Percentiles rank a stretch among this genome's conserved stretches.
Evolutionary conservation across 139 green algal genomes (phyloP).

Genomic region (Chlamydomonas asymmetrica): DNA sequence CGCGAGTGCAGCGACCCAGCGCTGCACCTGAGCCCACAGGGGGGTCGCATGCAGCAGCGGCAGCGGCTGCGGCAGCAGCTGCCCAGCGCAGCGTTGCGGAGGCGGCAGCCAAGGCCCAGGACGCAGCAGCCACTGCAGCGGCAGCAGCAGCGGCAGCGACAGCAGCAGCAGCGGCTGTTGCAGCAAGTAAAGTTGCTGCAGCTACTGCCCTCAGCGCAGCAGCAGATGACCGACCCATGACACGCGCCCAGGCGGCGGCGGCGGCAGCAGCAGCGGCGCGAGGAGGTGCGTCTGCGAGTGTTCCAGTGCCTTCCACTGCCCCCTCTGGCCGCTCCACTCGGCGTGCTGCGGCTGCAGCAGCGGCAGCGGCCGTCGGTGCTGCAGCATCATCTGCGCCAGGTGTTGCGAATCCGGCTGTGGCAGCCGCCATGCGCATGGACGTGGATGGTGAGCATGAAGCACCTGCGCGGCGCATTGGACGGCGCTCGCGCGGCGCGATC

Average conservation of each 20-base stretch:
- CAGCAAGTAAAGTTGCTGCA: no score
- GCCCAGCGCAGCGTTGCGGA: not conserved
- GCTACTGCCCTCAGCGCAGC: slow-evolving; percentile 4
- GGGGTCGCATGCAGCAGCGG: slow-evolving; percentile 3
- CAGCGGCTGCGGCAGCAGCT: slow-evolving; percentile 7
- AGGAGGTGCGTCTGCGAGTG: no score
- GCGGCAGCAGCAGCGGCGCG: slow-evolving; percentile 5
- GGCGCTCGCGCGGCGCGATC: no score
- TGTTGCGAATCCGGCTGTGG: no score
- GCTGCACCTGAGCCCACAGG: slow-evolving; percentile 4
- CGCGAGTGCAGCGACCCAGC: slow-evolving; percentile 61
- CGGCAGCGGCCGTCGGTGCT: no score
- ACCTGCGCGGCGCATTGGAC: no score
- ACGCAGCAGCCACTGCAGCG: slow-evolving; percentile 3
- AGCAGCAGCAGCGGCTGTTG: not conserved
- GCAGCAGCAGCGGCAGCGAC: not conserved
- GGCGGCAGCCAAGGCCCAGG: not conserved
- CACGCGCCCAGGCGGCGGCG: slow-evolving; percentile 16
- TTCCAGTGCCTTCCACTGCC: slow-evolving; percentile 10
- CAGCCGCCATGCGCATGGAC: no score
- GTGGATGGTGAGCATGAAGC: no score
- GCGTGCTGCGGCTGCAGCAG: no score
- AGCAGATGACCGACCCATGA: not conserved
- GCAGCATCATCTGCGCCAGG: no score
- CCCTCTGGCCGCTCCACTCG: no score